Base-by-base conservation (phyloP, 371 early-diverging fungal species). In the Chytridiales sp. region DNA sequence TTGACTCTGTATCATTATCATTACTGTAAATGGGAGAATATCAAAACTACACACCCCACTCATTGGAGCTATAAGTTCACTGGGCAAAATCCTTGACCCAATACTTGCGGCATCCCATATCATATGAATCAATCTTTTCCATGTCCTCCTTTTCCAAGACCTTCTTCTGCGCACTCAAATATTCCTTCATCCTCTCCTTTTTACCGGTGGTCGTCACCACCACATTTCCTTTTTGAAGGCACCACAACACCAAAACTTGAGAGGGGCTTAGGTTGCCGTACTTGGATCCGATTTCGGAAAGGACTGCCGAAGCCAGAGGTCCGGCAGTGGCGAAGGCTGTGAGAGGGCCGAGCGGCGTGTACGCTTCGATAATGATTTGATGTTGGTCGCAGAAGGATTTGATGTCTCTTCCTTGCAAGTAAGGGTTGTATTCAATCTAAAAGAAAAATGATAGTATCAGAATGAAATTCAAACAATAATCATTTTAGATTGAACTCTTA, bases 381-480 rank as follows among this genome's bases (percentile, higher is more conserved):
- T 38, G 36, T 11, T 27, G 47, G 49, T 30, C 42, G 13, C 34
- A 32, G 51, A 34, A 51, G 32, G 30, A 13, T 17, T 47, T 48
- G 26, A 64, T 44, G 8, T 26, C 13, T 9, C 4, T 8, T 29
- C 26, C 21, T 30, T 64, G 64, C 30, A 31, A 26, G 36, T 59
- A 59, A 27, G 64, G 59, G 54, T 59, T 43, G 57, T 35, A 65
- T 41, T 65, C 65, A 35, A 65, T 65, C 48, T 65, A 42, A 39
- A 50, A 40, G 29, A 58, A 27, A 5, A 32, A 9, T 6, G 47
- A 13, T 32, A 48, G 31, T 29, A 8, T 11, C 24, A 32, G 19
- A 48, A 11, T 48, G 30, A 48, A 48, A 19, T 48, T 13, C 31
- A 6, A 19, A 6, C 21, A 19, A 44, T 19, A 19, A 44, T 11